These are phyloP conservation scores for Ustilago loliicola DNA, from an alignment of 1,284 basidiomycete genomes.

Conservation along the genomic window DNA sequence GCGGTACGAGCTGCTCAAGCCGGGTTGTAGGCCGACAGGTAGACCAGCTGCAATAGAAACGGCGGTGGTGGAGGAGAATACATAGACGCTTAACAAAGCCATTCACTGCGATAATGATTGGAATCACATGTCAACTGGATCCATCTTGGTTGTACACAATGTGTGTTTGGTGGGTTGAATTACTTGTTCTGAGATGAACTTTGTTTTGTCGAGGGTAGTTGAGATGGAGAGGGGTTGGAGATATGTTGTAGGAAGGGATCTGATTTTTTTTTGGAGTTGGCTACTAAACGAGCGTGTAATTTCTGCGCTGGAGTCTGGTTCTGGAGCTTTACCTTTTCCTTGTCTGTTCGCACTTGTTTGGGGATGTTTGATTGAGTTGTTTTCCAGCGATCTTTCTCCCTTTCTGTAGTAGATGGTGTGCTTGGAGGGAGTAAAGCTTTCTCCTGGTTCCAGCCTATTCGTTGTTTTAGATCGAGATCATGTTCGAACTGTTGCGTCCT, in stretches of 20 bases:
- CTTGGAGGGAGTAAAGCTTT: conserved; percentile 2
- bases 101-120: no score
- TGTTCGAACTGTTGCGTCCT: conserved; percentile 77
- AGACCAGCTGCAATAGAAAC: no score
- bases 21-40: conserved; percentile 6
- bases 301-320: conserved; percentile 1
- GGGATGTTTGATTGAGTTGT: neutral
- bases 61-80: conserved; percentile 8
- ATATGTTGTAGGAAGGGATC: conserved; percentile 22
- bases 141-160: no score
- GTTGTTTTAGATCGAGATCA: conserved; percentile 79
- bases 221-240: neutral
- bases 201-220: no score
- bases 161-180: no score
- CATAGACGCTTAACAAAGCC: no score
- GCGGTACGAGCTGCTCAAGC: conserved; percentile 42
- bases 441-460: conserved; percentile 61
- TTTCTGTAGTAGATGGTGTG: neutral
- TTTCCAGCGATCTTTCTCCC: neutral
- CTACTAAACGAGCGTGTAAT: conserved; percentile 8
- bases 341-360: neutral
- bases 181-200: no score
- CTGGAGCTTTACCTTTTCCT: neutral
- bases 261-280: conserved; percentile 18
- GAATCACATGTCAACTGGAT: no score